Base-by-base conservation (phyloP, 1,284 basidiomycete genomes). In the Sparassis latifolia region DNA sequence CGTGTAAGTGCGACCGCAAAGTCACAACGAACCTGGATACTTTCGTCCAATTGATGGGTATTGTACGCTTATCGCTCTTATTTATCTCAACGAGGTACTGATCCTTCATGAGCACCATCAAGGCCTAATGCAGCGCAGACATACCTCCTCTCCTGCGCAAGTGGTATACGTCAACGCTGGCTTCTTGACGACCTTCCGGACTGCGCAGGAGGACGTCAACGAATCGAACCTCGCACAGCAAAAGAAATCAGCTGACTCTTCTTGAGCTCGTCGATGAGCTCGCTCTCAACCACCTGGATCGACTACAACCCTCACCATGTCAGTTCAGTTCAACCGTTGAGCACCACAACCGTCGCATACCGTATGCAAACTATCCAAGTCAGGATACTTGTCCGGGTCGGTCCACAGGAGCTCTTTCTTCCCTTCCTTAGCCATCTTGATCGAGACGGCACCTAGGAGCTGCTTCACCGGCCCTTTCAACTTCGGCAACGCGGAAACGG, bases 1-100 rank as follows among this genome's bases (percentile, higher is more conserved):
- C 10, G 40, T 10, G 31, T 20, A 9, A 10, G 31, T 12, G n/a
- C 29, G 33, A 2, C 7, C 3, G 10, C 10, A 20, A 20, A 20
- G 20, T 20, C 20, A 20, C 20, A 20, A 48, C 39, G 54, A 59
- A 89, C 89, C 80, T 83, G 37, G 84, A 90, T 45, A 94, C 75
- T 38, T 89, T 72, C 44, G 82, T 72, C 94, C 95, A 99, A 51
- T 79, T 77, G 4, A 79, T 76, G 0, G 96, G 96, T 2, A 92
- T 81, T 1, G 62, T 60, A 55, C 80, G 79, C 10, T 84, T 82
- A 44, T 92, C 89, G 5, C 74, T 75, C 46, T 81, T 84, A 46
- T 84, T 83, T 12, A 97, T 72, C 66, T 94, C 89, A 10, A 95
- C 72, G 2, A 93, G 69, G 63, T 80, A 90, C 88, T 92, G 55